Base-by-base conservation (phyloP, 441 rosid genomes). In the Viola pubescens region DNA sequence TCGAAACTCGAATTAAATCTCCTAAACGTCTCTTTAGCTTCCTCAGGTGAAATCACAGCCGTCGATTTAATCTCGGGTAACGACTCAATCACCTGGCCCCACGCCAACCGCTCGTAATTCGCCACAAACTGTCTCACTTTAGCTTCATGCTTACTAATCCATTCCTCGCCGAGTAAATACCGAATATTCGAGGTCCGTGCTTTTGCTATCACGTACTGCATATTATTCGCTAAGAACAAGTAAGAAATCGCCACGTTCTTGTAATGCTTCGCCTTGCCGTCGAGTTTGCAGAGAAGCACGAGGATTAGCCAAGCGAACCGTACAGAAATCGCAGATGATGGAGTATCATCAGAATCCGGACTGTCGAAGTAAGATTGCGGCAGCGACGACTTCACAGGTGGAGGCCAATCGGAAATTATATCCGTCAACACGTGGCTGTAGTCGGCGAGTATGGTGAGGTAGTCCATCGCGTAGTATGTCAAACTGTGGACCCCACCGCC, bases 191-290 rank as follows among this genome's bases (percentile, higher is more conserved):
- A 81, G 1, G 84, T 63, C 10, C 79, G 81, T 60, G 72, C 87
- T 41, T 56, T 69, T 4, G 76, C 60, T 34, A 73, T 65, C 4
- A 84, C 74, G 70, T 84, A 74, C 40, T 82, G 90, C 49, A 84
- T 76, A 63, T 85, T 91, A 76, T 82, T 91, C 5, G 96, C 89
- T 39, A 91, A 62, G 82, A 84, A 91, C 53, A 88, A 82, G 67
- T 86, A 85, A 4, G 85, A 74, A 16, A 65, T 16, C 0, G 92
- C 73, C 5, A 71, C 73, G 52, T 82, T 82, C 53, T 83, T 86
- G 77, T 83, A 88, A 37, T 63, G 74, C 62, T 83, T 75, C 0
- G 95, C 74, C 72, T 82, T 91, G 3, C 70, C 71, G 67, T 88
- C 98, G 40, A 91, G 83, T 60, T 86, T 91, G 75, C 92, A 85